Conservation (phyloP, 1,284 basidiomycete species). For the Boletus holoroseus region DNA sequence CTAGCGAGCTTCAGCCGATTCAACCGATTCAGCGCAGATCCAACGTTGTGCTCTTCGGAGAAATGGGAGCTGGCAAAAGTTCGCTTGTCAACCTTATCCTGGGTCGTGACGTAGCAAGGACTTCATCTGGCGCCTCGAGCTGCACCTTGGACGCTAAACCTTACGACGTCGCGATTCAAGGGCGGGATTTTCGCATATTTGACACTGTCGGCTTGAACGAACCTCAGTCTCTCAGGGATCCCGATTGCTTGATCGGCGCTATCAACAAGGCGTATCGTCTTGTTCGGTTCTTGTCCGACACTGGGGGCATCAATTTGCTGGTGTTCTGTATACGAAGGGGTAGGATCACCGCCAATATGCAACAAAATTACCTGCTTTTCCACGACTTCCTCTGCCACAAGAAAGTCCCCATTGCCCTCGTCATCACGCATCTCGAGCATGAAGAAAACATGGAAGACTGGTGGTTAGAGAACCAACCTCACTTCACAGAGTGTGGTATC, state of each 20-base stretch:
- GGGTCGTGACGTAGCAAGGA: conserved; percentile 18
- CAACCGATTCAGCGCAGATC: conserved; percentile 10
- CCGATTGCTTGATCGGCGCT: conserved; percentile 26
- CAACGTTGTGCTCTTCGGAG: conserved; percentile 26
- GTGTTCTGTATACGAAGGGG: conserved; percentile 35
- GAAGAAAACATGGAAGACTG: conserved; percentile 29
- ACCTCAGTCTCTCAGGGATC: conserved; percentile 26
- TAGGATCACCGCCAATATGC: conserved; percentile 31
- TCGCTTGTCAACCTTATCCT: conserved; percentile 29
- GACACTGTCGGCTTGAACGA: conserved; percentile 33
- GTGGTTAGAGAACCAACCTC: conserved; percentile 23
- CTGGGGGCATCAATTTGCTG: conserved; percentile 33
- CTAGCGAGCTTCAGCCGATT: conserved; percentile 10
- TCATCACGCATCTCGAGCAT: conserved; percentile 30
- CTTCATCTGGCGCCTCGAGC: conserved; percentile 20
- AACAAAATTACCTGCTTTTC: conserved; percentile 35
- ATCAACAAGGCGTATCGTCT: conserved; percentile 32
- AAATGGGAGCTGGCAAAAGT: conserved; percentile 32
- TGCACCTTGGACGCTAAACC: conserved; percentile 27
- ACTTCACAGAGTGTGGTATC: conserved; percentile 22
- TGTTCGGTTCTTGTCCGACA: conserved; percentile 23
- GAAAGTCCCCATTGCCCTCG: conserved; percentile 29
- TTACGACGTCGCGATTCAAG: conserved; percentile 23
- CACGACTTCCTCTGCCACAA: conserved; percentile 30
- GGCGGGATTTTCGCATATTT: conserved; percentile 26